Evolutionary conservation across 352 stramenopile species (phyloP).

Genomic region (Stramenopiles sp.): DNA sequence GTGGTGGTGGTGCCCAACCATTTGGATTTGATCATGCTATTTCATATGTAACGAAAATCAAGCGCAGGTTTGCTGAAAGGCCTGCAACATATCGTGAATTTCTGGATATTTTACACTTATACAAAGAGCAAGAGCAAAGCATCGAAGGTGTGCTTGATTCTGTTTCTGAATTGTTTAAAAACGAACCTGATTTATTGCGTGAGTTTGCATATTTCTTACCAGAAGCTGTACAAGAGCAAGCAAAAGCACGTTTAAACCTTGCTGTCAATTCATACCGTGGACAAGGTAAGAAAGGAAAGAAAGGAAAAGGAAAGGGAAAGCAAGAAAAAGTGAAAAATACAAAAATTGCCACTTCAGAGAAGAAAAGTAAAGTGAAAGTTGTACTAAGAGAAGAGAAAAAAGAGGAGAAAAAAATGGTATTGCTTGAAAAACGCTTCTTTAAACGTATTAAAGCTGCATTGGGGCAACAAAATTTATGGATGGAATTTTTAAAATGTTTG

Average conservation of each 20-base stretch:
- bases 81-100: slow-evolving; percentile 90
- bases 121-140: slow-evolving; percentile 94
- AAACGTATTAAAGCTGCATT: slow-evolving; percentile 62
- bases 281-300: neutral
- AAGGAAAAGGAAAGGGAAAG: no score
- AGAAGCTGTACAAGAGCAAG: slow-evolving; percentile 89
- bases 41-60: slow-evolving; percentile 96
- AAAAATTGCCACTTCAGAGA: neutral
- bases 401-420: slow-evolving; percentile 18
- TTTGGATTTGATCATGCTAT: slow-evolving; percentile 98
- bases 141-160: slow-evolving; percentile 94
- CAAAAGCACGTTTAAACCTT: slow-evolving; percentile 73
- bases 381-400: neutral
- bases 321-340: neutral
- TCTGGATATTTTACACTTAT: slow-evolving; percentile 97
- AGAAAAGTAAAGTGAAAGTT: neutral
- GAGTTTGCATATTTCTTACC: slow-evolving; percentile 99
- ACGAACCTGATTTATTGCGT: slow-evolving; percentile 94
- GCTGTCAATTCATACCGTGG: neutral
- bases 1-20: slow-evolving; percentile 30
- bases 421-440: slow-evolving; percentile 57
- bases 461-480: slow-evolving; percentile 68
- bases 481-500: slow-evolving; percentile 94
- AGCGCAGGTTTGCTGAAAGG: slow-evolving; percentile 88
- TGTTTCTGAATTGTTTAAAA: slow-evolving; percentile 92